A percentile compares a stretch with the other conserved stretches of the same genome.
Evolutionary conservation across 768 basidiomycete genomes (phyloP).

Genomic region (Suillus plorans): DNA sequence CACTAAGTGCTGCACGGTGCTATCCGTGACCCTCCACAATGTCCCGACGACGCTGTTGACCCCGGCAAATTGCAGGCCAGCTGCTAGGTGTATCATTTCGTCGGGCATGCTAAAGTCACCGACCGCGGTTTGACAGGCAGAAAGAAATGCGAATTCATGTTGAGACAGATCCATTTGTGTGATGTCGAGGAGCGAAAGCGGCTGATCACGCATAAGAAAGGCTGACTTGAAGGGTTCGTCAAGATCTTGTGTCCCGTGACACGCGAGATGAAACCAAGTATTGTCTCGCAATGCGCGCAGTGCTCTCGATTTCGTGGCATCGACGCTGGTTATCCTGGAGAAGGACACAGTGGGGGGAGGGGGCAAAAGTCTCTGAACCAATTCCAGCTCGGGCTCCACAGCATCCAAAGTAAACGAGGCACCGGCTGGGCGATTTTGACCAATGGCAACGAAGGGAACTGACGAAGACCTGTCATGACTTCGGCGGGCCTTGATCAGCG

Average conservation of each 20-base stretch:
- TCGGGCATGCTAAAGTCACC: neutral
- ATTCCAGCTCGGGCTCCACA: neutral
- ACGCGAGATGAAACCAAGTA: conserved; percentile 20
- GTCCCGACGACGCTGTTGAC: too few relatives aligned
- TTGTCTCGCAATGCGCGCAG: neutral
- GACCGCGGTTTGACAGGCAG: conserved; percentile 17
- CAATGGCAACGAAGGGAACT: conserved; percentile 7
- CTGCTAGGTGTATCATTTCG: neutral
- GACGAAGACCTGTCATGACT: neutral
- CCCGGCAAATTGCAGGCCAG: neutral
- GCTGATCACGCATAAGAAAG: conserved; percentile 3
- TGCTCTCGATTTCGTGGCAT: neutral
- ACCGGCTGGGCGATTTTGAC: neutral
- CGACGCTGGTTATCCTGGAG: neutral
- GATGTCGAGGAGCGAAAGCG: conserved; percentile 7
- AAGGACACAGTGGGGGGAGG: neutral
- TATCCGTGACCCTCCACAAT: too few relatives aligned
- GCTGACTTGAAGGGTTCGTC: conserved; percentile 14
- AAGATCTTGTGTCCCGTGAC: conserved; percentile 13
- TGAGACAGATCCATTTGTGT: neutral
- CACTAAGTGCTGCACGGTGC: too few relatives aligned
- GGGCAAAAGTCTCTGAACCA: neutral
- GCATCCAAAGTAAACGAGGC: neutral
- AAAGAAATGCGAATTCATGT: conserved; percentile 15
- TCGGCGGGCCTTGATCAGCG: conserved; percentile 4